Evolutionary conservation across 148 eudicot genomes (phyloP).

Genomic region (Chenopodium quinoa): DNA sequence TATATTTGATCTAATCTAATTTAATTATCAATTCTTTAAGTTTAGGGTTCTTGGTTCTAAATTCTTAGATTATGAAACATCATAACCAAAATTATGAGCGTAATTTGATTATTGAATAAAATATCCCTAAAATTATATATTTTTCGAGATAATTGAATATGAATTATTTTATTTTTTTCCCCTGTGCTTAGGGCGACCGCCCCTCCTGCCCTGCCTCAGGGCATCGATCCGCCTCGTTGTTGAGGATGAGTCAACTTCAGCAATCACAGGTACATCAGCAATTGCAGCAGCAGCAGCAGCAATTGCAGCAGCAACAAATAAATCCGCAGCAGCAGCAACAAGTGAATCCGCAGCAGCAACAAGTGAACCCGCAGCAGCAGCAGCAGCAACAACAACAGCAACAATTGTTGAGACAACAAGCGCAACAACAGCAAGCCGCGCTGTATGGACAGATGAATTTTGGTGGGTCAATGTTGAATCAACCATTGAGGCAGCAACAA

Average conservation of each 20-base stretch:
- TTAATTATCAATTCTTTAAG: no score
- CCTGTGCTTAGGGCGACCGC: no score
- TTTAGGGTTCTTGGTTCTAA: no score
- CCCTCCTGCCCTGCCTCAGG: not conserved
- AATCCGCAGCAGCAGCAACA: constrained; percentile 29
- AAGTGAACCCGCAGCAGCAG: constrained; percentile 12
- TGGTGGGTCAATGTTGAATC: constrained; percentile 43
- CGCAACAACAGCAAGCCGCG: constrained; percentile 27
- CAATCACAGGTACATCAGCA: constrained; percentile 23
- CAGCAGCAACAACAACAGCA: constrained; percentile 37
- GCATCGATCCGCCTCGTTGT: constrained; percentile 33
- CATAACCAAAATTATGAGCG: no score
- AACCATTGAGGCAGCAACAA: constrained; percentile 41
- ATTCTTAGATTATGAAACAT: no score
- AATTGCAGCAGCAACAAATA: constrained; percentile 32
- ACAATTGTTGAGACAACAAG: constrained; percentile 39
- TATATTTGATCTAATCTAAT: no score
- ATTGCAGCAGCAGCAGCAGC: constrained; percentile 25
- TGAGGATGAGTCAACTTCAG: constrained; percentile 40
- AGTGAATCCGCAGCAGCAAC: constrained; percentile 33
- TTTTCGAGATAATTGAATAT: no score
- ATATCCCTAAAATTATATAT: no score
- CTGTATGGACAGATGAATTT: constrained; percentile 64
- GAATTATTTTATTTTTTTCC: no score
- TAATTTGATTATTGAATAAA: no score